Percentiles rank a stretch among this genome's conserved stretches.
These are phyloP conservation scores for Eimeria falciformis DNA, from an alignment of 169 alveolate species.

Conservation along the genomic window DNA sequence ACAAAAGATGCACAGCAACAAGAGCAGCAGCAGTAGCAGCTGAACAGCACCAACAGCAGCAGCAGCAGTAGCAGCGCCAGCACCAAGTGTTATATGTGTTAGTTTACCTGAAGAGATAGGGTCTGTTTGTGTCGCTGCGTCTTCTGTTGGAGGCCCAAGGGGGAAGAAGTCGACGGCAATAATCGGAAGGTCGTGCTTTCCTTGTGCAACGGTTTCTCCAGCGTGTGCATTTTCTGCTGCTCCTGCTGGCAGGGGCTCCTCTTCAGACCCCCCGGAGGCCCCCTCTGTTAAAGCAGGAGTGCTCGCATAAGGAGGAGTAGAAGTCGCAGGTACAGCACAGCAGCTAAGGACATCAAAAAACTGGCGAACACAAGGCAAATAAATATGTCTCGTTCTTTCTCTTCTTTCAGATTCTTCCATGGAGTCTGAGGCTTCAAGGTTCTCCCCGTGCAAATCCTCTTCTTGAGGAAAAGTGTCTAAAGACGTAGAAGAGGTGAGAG, in stretches of 20 bases:
- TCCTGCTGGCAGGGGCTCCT: background rate
- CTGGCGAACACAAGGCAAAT: conserved; percentile 32
- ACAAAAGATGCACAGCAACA: background rate
- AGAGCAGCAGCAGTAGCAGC: background rate
- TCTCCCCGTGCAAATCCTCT: background rate
- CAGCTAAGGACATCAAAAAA: conserved; percentile 28
- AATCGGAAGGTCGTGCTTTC: background rate
- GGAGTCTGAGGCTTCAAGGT: background rate
- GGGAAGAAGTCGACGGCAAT: conserved; percentile 52
- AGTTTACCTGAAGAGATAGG: background rate
- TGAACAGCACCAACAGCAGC: conserved; percentile 23
- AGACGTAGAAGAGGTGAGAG: background rate
- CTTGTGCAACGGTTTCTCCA: background rate
- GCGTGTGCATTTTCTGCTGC: background rate
- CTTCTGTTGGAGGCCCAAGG: conserved; percentile 9
- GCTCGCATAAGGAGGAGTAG: background rate
- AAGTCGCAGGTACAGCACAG: background rate
- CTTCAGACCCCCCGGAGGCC: background rate
- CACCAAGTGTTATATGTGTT: background rate
- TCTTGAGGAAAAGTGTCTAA: background rate
- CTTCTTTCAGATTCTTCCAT: background rate
- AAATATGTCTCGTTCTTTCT: background rate
- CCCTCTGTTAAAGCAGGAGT: background rate
- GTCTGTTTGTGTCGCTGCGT: background rate
- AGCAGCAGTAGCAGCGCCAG: background rate